Conservation (phyloP, 495 filamentous ascomycete species). For the Aspergillus conjunctus region DNA sequence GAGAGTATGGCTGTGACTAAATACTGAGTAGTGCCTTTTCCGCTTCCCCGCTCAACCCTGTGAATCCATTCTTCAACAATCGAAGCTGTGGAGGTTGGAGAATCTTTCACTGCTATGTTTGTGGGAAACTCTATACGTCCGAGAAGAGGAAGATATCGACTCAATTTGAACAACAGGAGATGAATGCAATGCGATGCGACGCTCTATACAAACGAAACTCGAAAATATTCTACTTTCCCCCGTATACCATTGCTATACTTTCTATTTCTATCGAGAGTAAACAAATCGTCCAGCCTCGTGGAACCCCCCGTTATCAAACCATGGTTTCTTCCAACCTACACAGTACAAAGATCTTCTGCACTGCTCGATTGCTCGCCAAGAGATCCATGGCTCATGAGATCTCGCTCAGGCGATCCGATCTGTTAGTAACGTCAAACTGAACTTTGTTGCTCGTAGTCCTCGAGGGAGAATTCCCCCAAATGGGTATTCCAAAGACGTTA, state of each 20-base stretch:
- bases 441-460: neutral
- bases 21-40: neutral
- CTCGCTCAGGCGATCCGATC: neutral
- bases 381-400: neutral
- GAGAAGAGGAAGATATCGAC: no score
- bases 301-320: neutral
- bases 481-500: no score
- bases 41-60: neutral
- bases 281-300: neutral
- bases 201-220: no score
- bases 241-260: no score
- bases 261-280: neutral
- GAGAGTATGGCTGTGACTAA: neutral
- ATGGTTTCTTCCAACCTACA: neutral
- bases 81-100: neutral
- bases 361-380: no score
- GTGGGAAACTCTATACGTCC: no score
- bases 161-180: no score
- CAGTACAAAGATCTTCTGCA: no score
- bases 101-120: neutral
- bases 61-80: neutral
- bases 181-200: no score
- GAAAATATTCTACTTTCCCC: no score
- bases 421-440: neutral
- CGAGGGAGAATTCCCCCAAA: no score